Percentiles rank a stretch among this genome's conserved stretches.
These are phyloP conservation scores for Irpex sp. DNA, from an alignment of 1,284 basidiomycete species.

Conservation along the genomic window DNA sequence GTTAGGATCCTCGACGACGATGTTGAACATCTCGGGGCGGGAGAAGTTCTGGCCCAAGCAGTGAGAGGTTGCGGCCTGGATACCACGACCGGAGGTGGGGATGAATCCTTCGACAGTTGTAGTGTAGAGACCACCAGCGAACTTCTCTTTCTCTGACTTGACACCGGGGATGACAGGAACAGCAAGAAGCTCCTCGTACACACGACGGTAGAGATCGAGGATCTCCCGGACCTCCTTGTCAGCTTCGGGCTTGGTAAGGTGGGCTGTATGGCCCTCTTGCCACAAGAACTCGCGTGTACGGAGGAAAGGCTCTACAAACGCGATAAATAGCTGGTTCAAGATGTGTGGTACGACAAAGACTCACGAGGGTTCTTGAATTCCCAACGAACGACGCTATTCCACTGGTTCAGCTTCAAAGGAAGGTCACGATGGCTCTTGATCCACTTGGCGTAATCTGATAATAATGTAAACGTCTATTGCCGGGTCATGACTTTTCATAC, in stretches of 20 bases:
- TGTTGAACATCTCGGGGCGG: slow-evolving; percentile 95
- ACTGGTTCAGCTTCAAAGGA: slow-evolving; percentile 96
- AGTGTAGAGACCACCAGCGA: slow-evolving; percentile 97
- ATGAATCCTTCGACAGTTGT: slow-evolving; percentile 99
- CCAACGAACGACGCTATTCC: slow-evolving; percentile 99
- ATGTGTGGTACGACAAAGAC: slow-evolving; percentile 14
- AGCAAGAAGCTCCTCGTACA: slow-evolving; percentile 97
- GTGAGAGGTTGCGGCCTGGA: slow-evolving; percentile 97
- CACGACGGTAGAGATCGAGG: slow-evolving; percentile 91
- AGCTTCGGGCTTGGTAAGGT: slow-evolving; percentile 86
- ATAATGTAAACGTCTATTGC: not conserved
- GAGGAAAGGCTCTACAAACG: slow-evolving; percentile 83
- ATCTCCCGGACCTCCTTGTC: slow-evolving; percentile 92
- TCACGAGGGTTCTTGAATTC: slow-evolving; percentile 98
- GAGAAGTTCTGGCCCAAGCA: slow-evolving; percentile 99
- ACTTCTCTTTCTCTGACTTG: slow-evolving; percentile 99
- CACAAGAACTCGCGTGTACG: slow-evolving; percentile 99
- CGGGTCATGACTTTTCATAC: slow-evolving; percentile 23
- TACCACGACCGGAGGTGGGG: slow-evolving; percentile 94
- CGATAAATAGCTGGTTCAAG: not conserved
- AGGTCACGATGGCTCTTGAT: slow-evolving; percentile 97
- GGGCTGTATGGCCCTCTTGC: slow-evolving; percentile 99
- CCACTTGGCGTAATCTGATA: slow-evolving; percentile 90
- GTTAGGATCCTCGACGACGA: slow-evolving; percentile 92
- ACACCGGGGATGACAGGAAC: slow-evolving; percentile 96